These are phyloP conservation scores for Mortierella sp. DNA, from an alignment of 371 early-diverging fungal genomes.

Conservation along the genomic window DNA sequence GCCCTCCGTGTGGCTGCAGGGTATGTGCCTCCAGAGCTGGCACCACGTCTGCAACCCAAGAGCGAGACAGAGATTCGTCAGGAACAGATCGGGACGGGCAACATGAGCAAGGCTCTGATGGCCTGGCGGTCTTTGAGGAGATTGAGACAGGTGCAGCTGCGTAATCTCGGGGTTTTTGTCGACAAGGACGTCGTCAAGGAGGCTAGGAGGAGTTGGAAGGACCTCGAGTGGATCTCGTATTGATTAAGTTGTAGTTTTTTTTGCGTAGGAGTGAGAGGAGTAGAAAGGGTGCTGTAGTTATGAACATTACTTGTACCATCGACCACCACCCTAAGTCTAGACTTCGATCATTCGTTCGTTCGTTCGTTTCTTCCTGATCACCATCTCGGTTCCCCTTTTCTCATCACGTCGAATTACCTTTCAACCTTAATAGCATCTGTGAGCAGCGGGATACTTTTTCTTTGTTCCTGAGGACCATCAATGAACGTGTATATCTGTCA, in stretches of 20 bases:
- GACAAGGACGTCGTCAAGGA: not conserved
- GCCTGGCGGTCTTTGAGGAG: not conserved
- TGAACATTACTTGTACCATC: not conserved
- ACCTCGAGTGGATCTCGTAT: not conserved
- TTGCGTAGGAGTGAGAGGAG: not conserved
- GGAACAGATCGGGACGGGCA: not conserved
- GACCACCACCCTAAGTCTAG: not conserved
- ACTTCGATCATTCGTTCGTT: not conserved
- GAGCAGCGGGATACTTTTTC: not conserved
- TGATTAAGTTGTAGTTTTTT: not conserved
- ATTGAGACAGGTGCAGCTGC: conserved; percentile 8
- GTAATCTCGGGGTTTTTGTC: not conserved
- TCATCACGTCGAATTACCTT: not conserved
- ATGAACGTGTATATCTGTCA: not conserved
- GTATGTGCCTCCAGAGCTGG: not conserved
- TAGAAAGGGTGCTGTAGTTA: too few species aligned
- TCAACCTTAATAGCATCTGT: not conserved
- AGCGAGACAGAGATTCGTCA: not conserved
- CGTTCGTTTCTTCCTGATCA: not conserved
- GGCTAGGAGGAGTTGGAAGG: not conserved
- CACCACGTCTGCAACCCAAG: not conserved
- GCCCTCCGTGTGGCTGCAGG: not conserved
- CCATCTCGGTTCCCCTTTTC: not conserved
- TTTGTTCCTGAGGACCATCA: not conserved
- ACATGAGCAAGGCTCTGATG: not conserved